Evolutionary conservation across 257 asterid species (phyloP), one percentile per base, ranked within the genome.

Genomic region (Linaria vulgaris): DNA sequence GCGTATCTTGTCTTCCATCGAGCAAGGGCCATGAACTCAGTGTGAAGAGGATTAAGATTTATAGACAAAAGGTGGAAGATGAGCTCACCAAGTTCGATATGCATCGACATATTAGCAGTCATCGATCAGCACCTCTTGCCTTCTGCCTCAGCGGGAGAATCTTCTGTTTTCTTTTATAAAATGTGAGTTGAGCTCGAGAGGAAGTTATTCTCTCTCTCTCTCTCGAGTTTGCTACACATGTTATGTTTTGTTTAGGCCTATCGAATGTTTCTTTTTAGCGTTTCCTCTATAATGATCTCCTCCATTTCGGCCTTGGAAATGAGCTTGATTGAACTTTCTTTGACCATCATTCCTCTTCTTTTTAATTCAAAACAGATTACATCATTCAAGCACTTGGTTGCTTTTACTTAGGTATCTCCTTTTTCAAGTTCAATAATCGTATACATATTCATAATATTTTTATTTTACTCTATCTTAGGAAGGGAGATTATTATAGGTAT

Each of bases 61-160:
- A 59, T 20, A 23, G 64, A 23, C 64, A 59, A 30, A 59, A 12
- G 24, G 64, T 59, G 14, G 64, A 59, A 27, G 64, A 59, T 0
- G 64, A 59, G 51, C 47, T 59, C n/a, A 4, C 64, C 50, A 59
- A 59, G n/a, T n/a, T n/a, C n/a, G 11, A 59, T 59, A 17, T 59
- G 64, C 64, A 17, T 19, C 3, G 64, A 59, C 64, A 59, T 59
- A 17, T 24, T 59, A 14, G 10, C 41, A 19, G 64, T 59, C 17
- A 58, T 58, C 13, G 63, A 58, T 39, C 15, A 58, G 30, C 50
- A 59, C 25, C 64, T 59, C 24, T n/a, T 59, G 38, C 64, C 64
- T 11, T 21, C 51, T 59, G 20, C 50, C 16, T 17, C 23, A 9
- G 11, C 64, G 0, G 64, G 64, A 20, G 64, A 59, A 20, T 23